Evolutionary conservation across 352 stramenopile genomes (phyloP), one percentile per base, ranked within the genome.

Genomic region (Phytophthora pinifolia): DNA sequence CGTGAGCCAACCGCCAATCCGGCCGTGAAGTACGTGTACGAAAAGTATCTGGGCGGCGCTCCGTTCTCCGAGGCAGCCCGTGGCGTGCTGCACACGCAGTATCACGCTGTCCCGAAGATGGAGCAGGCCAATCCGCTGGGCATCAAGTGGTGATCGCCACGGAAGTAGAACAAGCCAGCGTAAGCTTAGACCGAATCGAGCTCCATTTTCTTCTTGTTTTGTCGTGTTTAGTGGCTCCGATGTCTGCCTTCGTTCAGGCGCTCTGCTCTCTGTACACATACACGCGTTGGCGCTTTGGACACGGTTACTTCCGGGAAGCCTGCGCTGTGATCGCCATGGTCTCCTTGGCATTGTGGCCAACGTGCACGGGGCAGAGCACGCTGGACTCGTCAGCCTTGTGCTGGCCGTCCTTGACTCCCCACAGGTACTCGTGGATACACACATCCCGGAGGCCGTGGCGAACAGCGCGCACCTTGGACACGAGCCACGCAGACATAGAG

Each of bases 61-160:
- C 80, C 86, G 17, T 96, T 95, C 62, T 92, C 85, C 4, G 69
- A 85, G 14, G 59, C 72, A 41, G 85, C 87, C 7, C 74, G 72
- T 18, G 32, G 49, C 25, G 78, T 72, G 32, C 67, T 95, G 35
- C 85, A 95, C 54, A 95, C 85, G 20, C 73, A 72, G 43, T 95
- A 91, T 52, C 85, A 93, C 55, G 83, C 80, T 25, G 83, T 95
- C 20, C 83, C 85, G 6, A 95, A 93, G 73, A 67, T 95, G 31
- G 85, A 95, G 63, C 71, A 87, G 50, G 74, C 81, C 17, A 95
- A 93, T 58, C 85, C 85, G 17, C 62, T 95, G 9, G 85, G 85
- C 36, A 95, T 95, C 70, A 93, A 92, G 59, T 95, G 85, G 85
- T 95, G 56, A 83, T 53, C 35, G n/a, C 30, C 50, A 0, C 33